phyloP scores from a whole-genome alignment of 2,329 filamentous ascomycete genomes.

The Furcasterigmium furcatum region DNA sequence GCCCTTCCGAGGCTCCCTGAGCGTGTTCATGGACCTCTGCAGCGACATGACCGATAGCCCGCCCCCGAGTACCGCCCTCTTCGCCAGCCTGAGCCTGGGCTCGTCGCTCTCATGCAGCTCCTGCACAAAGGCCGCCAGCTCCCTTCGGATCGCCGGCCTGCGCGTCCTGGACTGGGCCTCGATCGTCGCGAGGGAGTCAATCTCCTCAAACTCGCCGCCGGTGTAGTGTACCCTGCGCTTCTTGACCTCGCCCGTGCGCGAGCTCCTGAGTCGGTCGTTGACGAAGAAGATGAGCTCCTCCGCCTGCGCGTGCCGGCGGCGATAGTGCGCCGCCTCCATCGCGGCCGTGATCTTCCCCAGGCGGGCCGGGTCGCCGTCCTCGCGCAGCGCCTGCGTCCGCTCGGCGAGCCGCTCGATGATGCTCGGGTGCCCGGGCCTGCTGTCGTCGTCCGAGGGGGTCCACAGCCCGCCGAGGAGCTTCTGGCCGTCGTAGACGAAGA shows the following conservation, averaged over 20 bases:
- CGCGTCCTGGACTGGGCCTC: neutral
- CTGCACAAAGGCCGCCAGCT: neutral
- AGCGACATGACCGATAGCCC: neutral
- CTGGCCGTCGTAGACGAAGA: neutral
- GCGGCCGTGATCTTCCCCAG: conserved; percentile 1
- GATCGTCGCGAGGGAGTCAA: conserved; percentile 1
- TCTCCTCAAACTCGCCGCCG: conserved; percentile 2
- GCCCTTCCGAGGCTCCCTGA: neutral
- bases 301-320: neutral
- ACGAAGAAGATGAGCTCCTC: neutral
- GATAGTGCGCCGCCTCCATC: neutral
- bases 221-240: neutral
- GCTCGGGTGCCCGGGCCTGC: neutral
- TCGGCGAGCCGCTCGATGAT: neutral
- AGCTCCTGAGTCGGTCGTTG: neutral
- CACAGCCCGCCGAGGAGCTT: neutral
- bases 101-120: conserved; percentile 1
- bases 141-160: neutral
- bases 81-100: no score
- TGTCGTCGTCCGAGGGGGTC: neutral
- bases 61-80: neutral
- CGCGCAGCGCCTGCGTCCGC: neutral
- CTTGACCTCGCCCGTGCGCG: neutral
- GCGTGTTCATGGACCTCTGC: neutral
- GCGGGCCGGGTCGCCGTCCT: neutral